Conservation (phyloP, 345 rosid genomes). For the Hirschfeldia incana region DNA sequence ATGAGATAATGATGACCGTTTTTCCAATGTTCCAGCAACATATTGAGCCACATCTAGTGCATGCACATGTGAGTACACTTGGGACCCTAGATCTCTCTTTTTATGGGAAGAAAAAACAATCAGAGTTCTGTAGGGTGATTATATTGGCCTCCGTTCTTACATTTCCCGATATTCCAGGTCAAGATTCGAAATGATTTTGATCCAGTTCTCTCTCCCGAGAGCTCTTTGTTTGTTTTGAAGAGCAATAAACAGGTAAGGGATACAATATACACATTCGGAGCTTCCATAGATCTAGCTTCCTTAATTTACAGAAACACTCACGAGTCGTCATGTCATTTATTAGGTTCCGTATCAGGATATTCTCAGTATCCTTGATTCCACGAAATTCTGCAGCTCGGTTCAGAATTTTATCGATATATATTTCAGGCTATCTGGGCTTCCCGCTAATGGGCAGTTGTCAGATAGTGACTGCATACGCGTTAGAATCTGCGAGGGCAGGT, state of each 20-base stretch:
- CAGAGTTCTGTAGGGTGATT: slow-evolving; percentile 2
- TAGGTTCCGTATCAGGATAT: slow-evolving; percentile 93
- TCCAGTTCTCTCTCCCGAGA: slow-evolving; percentile 99
- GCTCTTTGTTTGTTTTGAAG: slow-evolving; percentile 95
- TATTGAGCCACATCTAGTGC: slow-evolving; percentile 98
- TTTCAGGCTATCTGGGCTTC: slow-evolving; percentile 83
- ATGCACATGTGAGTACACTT: slow-evolving; percentile 86
- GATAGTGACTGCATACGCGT: slow-evolving; percentile 98
- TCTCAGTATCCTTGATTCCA: slow-evolving; percentile 74
- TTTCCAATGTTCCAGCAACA: slow-evolving; percentile 99
- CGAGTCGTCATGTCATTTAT: slow-evolving; percentile 16
- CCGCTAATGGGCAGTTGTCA: slow-evolving; percentile 75
- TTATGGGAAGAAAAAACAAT: not conserved
- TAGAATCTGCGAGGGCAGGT: slow-evolving; percentile 98
- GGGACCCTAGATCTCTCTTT: slow-evolving; percentile 1
- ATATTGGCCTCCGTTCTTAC: slow-evolving; percentile 18
- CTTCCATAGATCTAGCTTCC: not conserved
- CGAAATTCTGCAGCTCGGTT: slow-evolving; percentile 82
- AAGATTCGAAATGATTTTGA: slow-evolving; percentile 99
- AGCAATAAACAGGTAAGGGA: slow-evolving; percentile 86
- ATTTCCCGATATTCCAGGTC: slow-evolving; percentile 53
- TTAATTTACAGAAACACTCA: slow-evolving; percentile 23
- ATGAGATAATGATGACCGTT: slow-evolving; percentile 96
- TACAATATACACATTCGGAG: not conserved
- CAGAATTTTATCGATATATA: slow-evolving; percentile 95